Conservation (phyloP, 1,139 yeast genomes). For the Pichia norvegensis region DNA sequence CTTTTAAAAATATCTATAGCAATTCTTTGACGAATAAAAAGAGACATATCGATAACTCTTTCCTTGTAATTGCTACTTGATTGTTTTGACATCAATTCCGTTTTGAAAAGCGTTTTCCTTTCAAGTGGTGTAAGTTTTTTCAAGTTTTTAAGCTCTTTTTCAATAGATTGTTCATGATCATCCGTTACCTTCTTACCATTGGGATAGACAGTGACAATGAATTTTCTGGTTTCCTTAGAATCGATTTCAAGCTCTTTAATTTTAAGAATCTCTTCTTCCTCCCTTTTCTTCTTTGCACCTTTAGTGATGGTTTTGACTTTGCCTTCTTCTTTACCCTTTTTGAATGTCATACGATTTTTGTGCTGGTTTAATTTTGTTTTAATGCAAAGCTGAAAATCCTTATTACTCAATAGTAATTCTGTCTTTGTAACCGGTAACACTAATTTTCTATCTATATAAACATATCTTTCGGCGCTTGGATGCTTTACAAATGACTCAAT, state of each 20-base stretch:
- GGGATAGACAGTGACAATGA: constrained; percentile 13
- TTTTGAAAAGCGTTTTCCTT: constrained; percentile 9
- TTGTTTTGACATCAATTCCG: background rate
- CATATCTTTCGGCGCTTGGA: background rate
- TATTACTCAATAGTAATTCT: background rate
- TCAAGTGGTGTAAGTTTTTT: constrained; percentile 9
- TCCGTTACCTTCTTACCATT: constrained; percentile 9
- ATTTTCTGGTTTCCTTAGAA: constrained; percentile 3
- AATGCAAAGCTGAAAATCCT: background rate
- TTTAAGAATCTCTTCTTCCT: constrained; percentile 6
- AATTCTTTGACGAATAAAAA: constrained; percentile 1
- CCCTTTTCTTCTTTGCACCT: background rate
- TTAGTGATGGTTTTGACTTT: background rate
- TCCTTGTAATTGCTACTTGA: background rate
- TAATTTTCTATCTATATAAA: constrained; percentile 2
- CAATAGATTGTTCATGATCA: background rate
- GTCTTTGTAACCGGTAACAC: background rate
- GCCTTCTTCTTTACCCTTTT: background rate
- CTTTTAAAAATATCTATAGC: constrained; percentile 13
- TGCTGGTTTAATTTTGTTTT: background rate
- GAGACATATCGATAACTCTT: constrained; percentile 2
- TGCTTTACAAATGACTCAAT: background rate
- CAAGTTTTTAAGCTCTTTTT: background rate
- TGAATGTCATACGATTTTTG: background rate
- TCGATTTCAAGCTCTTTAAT: constrained; percentile 3